Percentiles rank a stretch among this genome's conserved stretches.
Evolutionary conservation across 257 asterid species (phyloP).

Genomic region (Solanum medicagineum): DNA sequence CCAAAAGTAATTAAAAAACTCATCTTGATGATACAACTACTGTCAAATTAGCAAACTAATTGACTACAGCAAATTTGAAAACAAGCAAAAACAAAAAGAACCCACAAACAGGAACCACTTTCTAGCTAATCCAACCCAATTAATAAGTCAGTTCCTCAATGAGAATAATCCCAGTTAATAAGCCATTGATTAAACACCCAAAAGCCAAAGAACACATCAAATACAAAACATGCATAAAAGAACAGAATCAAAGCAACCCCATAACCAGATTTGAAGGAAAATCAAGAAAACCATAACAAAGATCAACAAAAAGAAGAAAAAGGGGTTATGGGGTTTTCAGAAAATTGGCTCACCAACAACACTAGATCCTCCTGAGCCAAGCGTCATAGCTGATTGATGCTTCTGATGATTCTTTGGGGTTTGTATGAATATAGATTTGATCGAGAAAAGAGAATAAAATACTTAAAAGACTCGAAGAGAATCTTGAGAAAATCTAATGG

Average conservation of each 20-base stretch:
- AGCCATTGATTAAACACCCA: not conserved
- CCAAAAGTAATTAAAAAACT: not conserved
- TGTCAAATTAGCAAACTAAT: not conserved
- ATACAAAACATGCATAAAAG: not conserved
- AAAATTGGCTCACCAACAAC: conserved; percentile 40
- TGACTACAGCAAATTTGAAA: not conserved
- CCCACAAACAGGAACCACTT: too few relatives aligned
- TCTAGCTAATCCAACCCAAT: not conserved
- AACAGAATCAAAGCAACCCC: not conserved
- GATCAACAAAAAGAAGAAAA: not conserved
- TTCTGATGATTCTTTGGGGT: not conserved
- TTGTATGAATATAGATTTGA: conserved; percentile 12
- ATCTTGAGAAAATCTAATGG: conserved; percentile 5
- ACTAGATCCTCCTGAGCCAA: not conserved
- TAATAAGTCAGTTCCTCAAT: not conserved
- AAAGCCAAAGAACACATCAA: not conserved
- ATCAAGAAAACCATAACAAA: not conserved
- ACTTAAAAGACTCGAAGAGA: not conserved
- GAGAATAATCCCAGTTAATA: not conserved
- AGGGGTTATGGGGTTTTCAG: not conserved
- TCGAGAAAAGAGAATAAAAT: conserved; percentile 5
- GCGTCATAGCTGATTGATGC: not conserved
- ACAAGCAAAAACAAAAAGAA: not conserved
- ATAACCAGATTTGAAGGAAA: not conserved
- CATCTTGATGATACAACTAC: not conserved